Base-by-base conservation (phyloP, 805 yeast genomes). In the Metschnikowia amazonensis region DNA sequence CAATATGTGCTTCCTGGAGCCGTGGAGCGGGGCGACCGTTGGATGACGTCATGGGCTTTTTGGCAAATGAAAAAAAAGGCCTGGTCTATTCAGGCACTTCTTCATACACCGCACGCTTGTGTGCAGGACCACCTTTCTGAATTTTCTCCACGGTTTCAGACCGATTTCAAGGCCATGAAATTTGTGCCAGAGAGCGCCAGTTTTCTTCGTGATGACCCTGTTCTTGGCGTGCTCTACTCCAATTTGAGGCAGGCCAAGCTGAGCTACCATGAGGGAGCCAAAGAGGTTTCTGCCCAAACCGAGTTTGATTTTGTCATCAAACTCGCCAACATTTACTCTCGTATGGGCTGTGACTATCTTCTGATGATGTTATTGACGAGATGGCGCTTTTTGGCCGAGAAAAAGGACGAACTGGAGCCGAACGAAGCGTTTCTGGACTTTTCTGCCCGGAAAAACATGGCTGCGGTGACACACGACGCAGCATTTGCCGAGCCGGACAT, bases 271-370 rank as follows among this genome's bases (percentile, higher is more conserved):
- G 60, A 70, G 45, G 85, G 82, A 1, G 71, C 82, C 0, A 55
- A 72, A 4, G 69, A 72, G 6, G 62, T 79, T 8, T 65, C 64
- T 24, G 66, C 72, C 1, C 47, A 50, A 2, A 64, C 64, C 34
- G 97, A 92, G 56, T 79, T 77, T 45, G 69, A 74, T 4, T 82
- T 84, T 56, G 75, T 89, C 13, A 57, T 78, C 10, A 78, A 81
- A 50, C 84, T 83, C 6, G 74, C 86, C 6, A 68, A 75, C 30
- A 83, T 89, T 49, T 86, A 89, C 57, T 74, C 80, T 13, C 72
- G 95, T 46, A 88, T 90, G 96, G 98, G 98, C 0, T 90, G 98
- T 65, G 95, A 90, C 56, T 78, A 81, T 48, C 62, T 92, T 34
- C 81, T 89, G 0, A 59, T 86, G 20, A 74, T 80, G 42, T 61